phyloP scores from a whole-genome alignment of 139 green algal species.

The Zygnema circumcarinatum region DNA sequence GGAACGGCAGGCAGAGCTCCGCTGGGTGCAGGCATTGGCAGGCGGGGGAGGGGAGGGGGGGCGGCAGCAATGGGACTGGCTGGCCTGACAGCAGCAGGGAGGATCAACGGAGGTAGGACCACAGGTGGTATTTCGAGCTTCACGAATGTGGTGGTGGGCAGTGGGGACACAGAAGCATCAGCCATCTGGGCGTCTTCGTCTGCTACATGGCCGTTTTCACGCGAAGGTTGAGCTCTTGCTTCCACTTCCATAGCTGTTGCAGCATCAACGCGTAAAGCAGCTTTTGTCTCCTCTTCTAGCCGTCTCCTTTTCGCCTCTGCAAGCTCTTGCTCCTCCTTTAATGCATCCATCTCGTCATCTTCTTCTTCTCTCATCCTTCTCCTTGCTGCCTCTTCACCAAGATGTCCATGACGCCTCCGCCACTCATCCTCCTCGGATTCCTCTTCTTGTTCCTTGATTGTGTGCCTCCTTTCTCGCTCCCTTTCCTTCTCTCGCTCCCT shows the following conservation, averaged over 20 bases:
- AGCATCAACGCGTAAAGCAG: background rate
- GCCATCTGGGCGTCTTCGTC: background rate
- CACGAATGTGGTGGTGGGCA: background rate
- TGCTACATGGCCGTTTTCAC: background rate
- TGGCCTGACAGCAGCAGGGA: background rate
- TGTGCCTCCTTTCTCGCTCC: constrained; percentile 8
- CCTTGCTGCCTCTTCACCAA: constrained; percentile 29
- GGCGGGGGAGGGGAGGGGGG: background rate
- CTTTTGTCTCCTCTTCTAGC: constrained; percentile 26
- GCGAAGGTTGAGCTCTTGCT: background rate
- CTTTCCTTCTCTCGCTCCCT: constrained; percentile 45
- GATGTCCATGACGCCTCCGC: constrained; percentile 24
- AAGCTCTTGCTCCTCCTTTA: constrained; percentile 30
- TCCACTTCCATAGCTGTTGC: background rate
- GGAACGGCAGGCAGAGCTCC: background rate
- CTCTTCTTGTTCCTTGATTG: constrained; percentile 26
- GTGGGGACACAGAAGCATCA: background rate
- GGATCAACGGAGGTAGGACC: background rate
- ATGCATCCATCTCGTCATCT: constrained; percentile 32
- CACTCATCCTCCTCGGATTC: constrained; percentile 22
- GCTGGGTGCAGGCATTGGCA: constrained; percentile 17
- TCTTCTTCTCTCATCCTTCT: constrained; percentile 44
- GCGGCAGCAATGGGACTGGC: background rate
- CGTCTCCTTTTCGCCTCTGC: constrained; percentile 27
- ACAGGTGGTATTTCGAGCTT: background rate